Percentiles rank a stretch among this genome's conserved stretches.
Conservation (phyloP, 1,284 basidiomycete genomes). For the Trametes sp. region DNA sequence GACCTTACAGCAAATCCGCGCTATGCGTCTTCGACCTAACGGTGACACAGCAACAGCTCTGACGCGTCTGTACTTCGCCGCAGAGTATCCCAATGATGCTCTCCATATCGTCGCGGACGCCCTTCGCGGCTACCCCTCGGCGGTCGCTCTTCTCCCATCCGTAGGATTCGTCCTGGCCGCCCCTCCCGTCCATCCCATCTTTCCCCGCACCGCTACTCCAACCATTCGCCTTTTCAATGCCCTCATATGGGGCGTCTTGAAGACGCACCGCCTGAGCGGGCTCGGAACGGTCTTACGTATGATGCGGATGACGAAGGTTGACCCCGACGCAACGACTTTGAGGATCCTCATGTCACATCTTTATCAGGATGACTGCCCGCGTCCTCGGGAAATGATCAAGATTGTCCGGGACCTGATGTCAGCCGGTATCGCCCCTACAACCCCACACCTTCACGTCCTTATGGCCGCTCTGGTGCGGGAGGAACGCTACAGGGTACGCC, state of each 20-base stretch:
- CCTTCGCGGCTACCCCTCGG: slow-evolving; percentile 43
- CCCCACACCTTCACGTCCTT: slow-evolving; percentile 51
- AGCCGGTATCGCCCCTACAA: slow-evolving; percentile 48
- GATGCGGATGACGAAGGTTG: slow-evolving; percentile 59
- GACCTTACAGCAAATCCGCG: slow-evolving; percentile 57
- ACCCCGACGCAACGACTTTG: slow-evolving; percentile 59
- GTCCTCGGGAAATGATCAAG: slow-evolving; percentile 54
- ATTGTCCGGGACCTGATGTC: slow-evolving; percentile 54
- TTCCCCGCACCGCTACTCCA: slow-evolving; percentile 38
- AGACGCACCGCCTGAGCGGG: slow-evolving; percentile 53
- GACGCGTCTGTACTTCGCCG: slow-evolving; percentile 59
- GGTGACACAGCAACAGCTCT: slow-evolving; percentile 57
- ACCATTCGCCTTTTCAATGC: slow-evolving; percentile 65
- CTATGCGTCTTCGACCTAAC: slow-evolving; percentile 54
- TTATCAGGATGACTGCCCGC: slow-evolving; percentile 47
- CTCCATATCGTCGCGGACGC: slow-evolving; percentile 56
- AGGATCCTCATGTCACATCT: slow-evolving; percentile 62
- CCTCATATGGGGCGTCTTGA: slow-evolving; percentile 57
- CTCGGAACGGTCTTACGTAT: slow-evolving; percentile 54
- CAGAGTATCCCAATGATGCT: slow-evolving; percentile 55
- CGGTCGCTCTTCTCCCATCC: slow-evolving; percentile 36
- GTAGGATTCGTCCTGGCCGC: slow-evolving; percentile 24
- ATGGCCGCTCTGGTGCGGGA: slow-evolving; percentile 56
- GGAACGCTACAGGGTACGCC: slow-evolving; percentile 50
- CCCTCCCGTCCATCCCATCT: slow-evolving; percentile 17